Evolutionary conservation across 176 grass and related monocot genomes (phyloP), one percentile per base, ranked within the genome.

Genomic region (Ananas comosus): DNA sequence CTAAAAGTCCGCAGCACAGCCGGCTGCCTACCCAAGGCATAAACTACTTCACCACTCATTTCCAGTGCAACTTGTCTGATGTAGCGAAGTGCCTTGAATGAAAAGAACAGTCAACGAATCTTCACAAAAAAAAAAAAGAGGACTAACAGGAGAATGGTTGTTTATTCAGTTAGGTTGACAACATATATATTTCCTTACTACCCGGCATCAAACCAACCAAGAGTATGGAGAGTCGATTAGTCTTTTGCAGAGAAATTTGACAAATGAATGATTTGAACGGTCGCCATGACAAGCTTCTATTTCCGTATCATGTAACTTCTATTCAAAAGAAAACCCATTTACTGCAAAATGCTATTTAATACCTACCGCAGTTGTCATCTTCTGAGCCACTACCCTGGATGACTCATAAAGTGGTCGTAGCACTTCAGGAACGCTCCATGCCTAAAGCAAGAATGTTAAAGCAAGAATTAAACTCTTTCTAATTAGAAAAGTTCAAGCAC

Each of bases 21-120:
- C 65, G 95, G 95, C 51, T 99, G 87, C 68, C 95, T 89, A 49
- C 95, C 95, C 57, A 91, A 63, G 3, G 90, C 69, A 69, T 91
- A 91, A 28, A 88, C 87, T 59, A 94, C 75, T 74, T 99, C 95
- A 65, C 90, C 95, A 7, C 81, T 94, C 13, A 81, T 88, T 79
- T 99, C 95, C 81, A 93, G 95, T 78, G 95, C 95, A 73, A 99
- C 93, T 81, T 99, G 95, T 78, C 85, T 99, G 61, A 99, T 83
- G 83, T 99, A 83, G 5, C 82, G 77, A 17, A 99, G 80, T 64
- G 90, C 95, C 95, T 99, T 91, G 4, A 92, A 83, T n/a, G 69
- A 72, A n/a, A 80, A 75, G 51, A 53, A 66, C 12, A 71, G 47
- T 61, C 13, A 74, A 69, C 24, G 52, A 22, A 28, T 49, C 49